Percentiles rank a stretch among this genome's conserved stretches.
Evolutionary conservation across 2,329 filamentous ascomycete species (phyloP).

Genomic region (Seiridium unicorne): DNA sequence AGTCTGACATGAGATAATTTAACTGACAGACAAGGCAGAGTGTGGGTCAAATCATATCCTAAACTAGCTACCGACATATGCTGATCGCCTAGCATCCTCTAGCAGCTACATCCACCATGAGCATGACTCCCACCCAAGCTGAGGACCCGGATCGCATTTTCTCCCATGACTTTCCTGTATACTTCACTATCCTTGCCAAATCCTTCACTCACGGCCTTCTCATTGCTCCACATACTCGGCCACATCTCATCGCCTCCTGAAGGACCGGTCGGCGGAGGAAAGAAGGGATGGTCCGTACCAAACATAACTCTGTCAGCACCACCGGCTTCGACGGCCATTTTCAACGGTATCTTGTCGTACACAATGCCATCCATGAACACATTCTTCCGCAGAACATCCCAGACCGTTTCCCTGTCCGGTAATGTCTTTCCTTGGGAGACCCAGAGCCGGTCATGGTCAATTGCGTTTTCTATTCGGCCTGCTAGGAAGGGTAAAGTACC

Average conservation of each 20-base stretch:
- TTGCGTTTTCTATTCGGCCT: constrained; percentile 82
- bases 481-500: constrained; percentile 86
- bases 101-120: neutral
- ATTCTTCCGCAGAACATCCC: constrained; percentile 64
- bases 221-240: constrained; percentile 65
- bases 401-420: constrained; percentile 47
- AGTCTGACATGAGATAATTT: no score
- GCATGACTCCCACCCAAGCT: constrained; percentile 15
- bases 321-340: constrained; percentile 66
- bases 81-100: no score
- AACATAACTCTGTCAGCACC: constrained; percentile 73
- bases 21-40: no score
- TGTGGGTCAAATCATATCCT: no score
- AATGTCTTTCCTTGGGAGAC: constrained; percentile 58
- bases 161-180: constrained; percentile 25
- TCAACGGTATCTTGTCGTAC: constrained; percentile 72
- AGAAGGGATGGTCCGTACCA: constrained; percentile 82
- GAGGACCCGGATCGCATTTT: constrained; percentile 25
- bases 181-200: constrained; percentile 22
- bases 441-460: constrained; percentile 77
- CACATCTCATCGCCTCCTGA: constrained; percentile 55
- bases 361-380: constrained; percentile 86
- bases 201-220: constrained; percentile 27
- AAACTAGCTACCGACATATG: no score
- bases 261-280: constrained; percentile 66